Evolutionary conservation across 352 stramenopile species (phyloP).

Genomic region (Stramenopiles sp.): DNA sequence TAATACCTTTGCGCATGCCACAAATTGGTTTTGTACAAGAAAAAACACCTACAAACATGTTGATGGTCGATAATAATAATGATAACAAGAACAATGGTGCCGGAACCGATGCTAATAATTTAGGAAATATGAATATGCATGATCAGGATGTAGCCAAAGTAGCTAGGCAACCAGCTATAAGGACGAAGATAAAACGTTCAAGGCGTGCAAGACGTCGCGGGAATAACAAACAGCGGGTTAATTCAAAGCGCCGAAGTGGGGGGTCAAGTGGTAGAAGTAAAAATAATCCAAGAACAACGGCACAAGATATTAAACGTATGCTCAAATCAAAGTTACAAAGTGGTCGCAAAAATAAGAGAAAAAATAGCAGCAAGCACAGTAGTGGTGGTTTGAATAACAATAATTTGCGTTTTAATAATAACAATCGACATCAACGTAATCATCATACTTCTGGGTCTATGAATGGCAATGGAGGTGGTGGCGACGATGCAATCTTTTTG

Average conservation of each 20-base stretch:
- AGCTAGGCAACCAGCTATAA: not conserved
- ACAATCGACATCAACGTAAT: not conserved
- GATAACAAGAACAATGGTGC: no score
- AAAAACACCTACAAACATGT: not conserved
- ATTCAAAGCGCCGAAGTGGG: no score
- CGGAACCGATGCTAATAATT: not conserved
- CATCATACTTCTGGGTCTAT: not conserved
- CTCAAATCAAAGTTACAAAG: not conserved
- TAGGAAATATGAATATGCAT: not conserved
- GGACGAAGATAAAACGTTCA: not conserved
- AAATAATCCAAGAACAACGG: no score
- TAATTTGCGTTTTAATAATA: not conserved
- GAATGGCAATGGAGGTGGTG: not conserved
- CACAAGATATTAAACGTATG: no score
- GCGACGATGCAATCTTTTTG: not conserved
- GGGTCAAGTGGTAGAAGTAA: no score
- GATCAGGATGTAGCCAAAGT: not conserved
- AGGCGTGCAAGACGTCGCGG: not conserved
- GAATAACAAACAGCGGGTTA: not conserved
- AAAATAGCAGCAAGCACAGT: not conserved
- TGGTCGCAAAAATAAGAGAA: not conserved
- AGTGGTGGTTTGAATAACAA: not conserved
- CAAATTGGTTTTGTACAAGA: not conserved
- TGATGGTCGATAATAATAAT: no score
- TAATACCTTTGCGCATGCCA: not conserved